A percentile compares a stretch with the other conserved stretches of the same genome.
These are phyloP conservation scores for Saturnispora dispora DNA, from an alignment of 805 yeast species.

Conservation along the genomic window DNA sequence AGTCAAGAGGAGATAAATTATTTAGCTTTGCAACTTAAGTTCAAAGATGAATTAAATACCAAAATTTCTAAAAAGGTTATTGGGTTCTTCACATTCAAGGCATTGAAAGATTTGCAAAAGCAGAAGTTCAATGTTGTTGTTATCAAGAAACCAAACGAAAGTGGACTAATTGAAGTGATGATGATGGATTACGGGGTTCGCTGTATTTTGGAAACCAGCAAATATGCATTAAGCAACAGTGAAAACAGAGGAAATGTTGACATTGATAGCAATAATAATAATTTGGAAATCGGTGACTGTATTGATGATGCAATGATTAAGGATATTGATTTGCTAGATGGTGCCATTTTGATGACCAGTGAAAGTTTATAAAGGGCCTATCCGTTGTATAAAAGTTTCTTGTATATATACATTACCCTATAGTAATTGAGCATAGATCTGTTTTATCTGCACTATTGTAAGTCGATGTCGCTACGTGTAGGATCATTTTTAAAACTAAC, in stretches of 20 bases:
- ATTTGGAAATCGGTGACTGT: slow-evolving; percentile 36
- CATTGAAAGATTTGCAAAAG: slow-evolving; percentile 19
- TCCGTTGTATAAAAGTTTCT: neutral
- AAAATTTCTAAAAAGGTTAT: slow-evolving; percentile 17
- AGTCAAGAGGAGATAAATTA: slow-evolving; percentile 27
- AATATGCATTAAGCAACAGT: slow-evolving; percentile 20
- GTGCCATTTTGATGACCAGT: slow-evolving; percentile 28
- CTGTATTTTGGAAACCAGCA: slow-evolving; percentile 21
- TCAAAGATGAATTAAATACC: slow-evolving; percentile 34
- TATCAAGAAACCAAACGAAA: slow-evolving; percentile 33
- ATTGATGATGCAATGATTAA: slow-evolving; percentile 32
- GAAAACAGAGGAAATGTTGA: slow-evolving; percentile 9
- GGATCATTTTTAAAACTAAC: neutral
- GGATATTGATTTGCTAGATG: slow-evolving; percentile 37
- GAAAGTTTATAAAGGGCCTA: slow-evolving; percentile 7
- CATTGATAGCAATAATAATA: slow-evolving; percentile 17
- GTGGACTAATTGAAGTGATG: slow-evolving; percentile 25
- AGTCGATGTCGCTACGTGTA: neutral
- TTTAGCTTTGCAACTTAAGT: slow-evolving; percentile 35
- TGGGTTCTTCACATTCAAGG: slow-evolving; percentile 26
- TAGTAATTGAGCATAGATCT: neutral
- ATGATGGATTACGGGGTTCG: slow-evolving; percentile 27
- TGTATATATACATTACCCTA: neutral
- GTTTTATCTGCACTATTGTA: neutral
- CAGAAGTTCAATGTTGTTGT: slow-evolving; percentile 35